Conservation (phyloP, 805 yeast genomes). For the Komagataella kurtzmanii region DNA sequence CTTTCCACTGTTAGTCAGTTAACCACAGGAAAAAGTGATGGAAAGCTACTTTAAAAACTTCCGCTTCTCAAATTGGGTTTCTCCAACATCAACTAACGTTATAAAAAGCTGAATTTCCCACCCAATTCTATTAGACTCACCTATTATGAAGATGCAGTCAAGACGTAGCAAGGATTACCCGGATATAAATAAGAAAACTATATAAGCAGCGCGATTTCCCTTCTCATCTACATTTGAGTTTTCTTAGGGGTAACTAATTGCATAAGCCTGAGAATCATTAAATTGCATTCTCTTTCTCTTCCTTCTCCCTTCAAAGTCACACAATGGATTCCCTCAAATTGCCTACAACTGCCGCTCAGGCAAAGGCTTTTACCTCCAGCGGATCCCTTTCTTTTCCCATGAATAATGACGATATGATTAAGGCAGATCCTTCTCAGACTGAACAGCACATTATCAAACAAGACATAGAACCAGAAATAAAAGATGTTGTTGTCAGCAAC, state of each 20-base stretch:
- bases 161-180: neutral
- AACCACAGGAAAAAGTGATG: neutral
- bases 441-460: slow-evolving; percentile 11
- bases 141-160: neutral
- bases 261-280: neutral
- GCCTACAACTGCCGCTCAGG: slow-evolving; percentile 70
- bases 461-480: slow-evolving; percentile 11
- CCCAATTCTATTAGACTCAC: neutral
- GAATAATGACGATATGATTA: slow-evolving; percentile 16
- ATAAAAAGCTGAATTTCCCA: neutral
- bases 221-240: neutral
- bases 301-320: neutral
- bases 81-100: neutral
- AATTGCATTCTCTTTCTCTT: neutral
- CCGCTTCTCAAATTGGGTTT: neutral
- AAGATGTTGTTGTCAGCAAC: slow-evolving; percentile 23
- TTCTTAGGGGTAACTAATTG: neutral
- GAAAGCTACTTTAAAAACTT: too few species aligned
- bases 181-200: neutral
- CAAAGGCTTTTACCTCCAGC: slow-evolving; percentile 57
- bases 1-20: neutral
- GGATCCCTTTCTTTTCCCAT: slow-evolving; percentile 53
- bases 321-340: slow-evolving; percentile 60
- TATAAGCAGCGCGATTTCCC: neutral
- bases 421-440: slow-evolving; percentile 3